Conservation (phyloP, 2,329 filamentous ascomycete species). For the Talaromyces verruculosus region DNA sequence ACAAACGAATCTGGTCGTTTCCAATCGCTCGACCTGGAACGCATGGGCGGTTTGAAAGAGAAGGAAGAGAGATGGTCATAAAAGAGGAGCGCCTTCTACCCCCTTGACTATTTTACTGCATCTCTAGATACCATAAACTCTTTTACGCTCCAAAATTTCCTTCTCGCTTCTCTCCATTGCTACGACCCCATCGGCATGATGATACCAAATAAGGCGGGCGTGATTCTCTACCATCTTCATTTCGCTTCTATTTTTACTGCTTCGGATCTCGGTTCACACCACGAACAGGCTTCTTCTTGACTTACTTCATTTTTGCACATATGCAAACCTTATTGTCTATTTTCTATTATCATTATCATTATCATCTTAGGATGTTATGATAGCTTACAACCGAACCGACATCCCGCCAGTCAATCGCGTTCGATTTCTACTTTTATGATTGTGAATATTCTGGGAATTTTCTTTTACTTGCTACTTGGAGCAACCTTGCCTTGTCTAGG, state of each 20-base stretch:
- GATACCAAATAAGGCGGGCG: conserved; percentile 19
- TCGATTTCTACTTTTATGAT: conserved; percentile 13
- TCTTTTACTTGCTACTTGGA: not conserved
- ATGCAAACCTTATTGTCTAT: conserved; percentile 16
- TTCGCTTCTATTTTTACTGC: not conserved
- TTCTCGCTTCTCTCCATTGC: conserved; percentile 15
- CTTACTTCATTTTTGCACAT: conserved; percentile 13
- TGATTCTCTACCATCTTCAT: conserved; percentile 8
- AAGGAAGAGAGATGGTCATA: conserved; percentile 59
- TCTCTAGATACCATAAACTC: not conserved
- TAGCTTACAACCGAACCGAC: conserved; percentile 1
- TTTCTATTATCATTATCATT: not conserved
- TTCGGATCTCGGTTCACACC: conserved; percentile 1
- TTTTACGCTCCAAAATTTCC: conserved; percentile 9
- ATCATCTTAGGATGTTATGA: not conserved
- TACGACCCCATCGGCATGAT: conserved; percentile 19
- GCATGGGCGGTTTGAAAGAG: conserved; percentile 91
- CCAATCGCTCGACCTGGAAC: conserved; percentile 90
- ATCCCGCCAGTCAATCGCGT: not conserved
- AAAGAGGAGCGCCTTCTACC: conserved; percentile 21
- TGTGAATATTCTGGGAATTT: conserved; percentile 19
- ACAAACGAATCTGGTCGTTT: conserved; percentile 76
- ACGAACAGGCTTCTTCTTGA: conserved; percentile 13
- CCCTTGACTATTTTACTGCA: not conserved
- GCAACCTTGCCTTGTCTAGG: not conserved